Evolutionary conservation across 1,139 yeast species (phyloP), one percentile per base, ranked within the genome.

Genomic region (Saccharomycopsis hybrid): DNA sequence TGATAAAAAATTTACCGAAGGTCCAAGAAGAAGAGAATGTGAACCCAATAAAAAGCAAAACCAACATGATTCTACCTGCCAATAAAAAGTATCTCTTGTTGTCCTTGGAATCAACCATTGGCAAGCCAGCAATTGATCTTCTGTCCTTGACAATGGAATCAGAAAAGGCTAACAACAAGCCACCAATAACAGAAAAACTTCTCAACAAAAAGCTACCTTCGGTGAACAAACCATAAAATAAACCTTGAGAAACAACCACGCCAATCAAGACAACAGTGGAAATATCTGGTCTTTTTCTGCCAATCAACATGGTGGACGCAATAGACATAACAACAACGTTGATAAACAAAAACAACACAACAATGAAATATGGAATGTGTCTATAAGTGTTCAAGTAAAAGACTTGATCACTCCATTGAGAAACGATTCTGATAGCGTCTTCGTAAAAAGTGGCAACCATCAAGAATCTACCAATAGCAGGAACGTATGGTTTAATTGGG

Each of bases 361-460:
- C 88, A 53, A 90, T 66, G 75, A 86, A 80, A 59, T 79, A 76
- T 69, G 95, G 95, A 55, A 83, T 68, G 60, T 83, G 88, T 62
- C 96, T 82, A 70, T 82, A 85, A 59, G 79, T 79, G 71, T 87
- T 78, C 60, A 92, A 74, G 65, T 86, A 92, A 64, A 80, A 83
- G 32, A 88, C 88, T 67, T 92, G 98, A 62, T 89, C 96, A 33
- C 76, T 67, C 97, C 97, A 92, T 68, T 90, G 97, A 13, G 89
- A 73, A 54, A 82, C 63, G 60, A 92, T 87, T 65, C 98, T 77
- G 54, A 85, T 65, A 1, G 96, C 80, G 63, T 92, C 98, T 67
- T 92, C 98, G 60, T 82, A 79, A 64, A 90, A 92, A 1, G 98
- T 92, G 48, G 96, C 96, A 54, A 92, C 96, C 58, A 92, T 89